These are phyloP conservation scores for Flammula alnicola DNA, from an alignment of 1,284 basidiomycete species.

Conservation along the genomic window DNA sequence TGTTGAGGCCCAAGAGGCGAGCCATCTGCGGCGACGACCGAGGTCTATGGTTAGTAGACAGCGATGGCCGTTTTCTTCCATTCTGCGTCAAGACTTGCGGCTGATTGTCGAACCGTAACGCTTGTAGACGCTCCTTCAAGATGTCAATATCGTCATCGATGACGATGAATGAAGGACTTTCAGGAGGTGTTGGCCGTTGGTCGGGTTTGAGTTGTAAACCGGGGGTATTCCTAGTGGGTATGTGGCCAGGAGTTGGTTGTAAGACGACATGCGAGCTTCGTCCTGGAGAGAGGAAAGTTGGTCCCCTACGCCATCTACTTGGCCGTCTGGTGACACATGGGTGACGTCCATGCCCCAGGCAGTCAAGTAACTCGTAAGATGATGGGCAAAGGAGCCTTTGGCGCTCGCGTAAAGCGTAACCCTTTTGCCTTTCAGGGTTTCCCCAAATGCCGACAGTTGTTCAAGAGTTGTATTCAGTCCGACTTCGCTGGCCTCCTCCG, in stretches of 20 bases:
- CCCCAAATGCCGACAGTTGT: conserved; percentile 79
- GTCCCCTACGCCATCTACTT: conserved; percentile 43
- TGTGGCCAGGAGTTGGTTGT: conserved; percentile 17
- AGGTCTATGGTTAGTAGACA: conserved; percentile 71
- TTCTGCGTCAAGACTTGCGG: conserved; percentile 45
- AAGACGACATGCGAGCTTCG: conserved; percentile 12
- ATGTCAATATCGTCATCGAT: conserved; percentile 89
- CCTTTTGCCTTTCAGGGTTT: conserved; percentile 80
- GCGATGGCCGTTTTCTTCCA: conserved; percentile 73
- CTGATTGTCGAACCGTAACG: conserved; percentile 60
- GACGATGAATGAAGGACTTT: conserved; percentile 67
- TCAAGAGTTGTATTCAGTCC: conserved; percentile 67
- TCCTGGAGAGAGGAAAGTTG: conserved; percentile 13
- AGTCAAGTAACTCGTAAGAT: conserved; percentile 90
- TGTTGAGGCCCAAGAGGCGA: conserved; percentile 50
- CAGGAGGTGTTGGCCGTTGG: conserved; percentile 9
- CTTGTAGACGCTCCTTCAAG: conserved; percentile 71
- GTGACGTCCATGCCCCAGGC: conserved; percentile 93
- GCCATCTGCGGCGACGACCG: conserved; percentile 79
- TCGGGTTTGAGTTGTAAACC: conserved; percentile 16
- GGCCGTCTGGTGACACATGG: conserved; percentile 72
- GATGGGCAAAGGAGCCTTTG: conserved; percentile 85
- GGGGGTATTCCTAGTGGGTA: conserved; percentile 11
- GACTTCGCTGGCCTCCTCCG: conserved; percentile 40
- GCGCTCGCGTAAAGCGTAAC: conserved; percentile 83